phyloP scores from a whole-genome alignment of 75 land plant species.

The Azolla pinnata region DNA sequence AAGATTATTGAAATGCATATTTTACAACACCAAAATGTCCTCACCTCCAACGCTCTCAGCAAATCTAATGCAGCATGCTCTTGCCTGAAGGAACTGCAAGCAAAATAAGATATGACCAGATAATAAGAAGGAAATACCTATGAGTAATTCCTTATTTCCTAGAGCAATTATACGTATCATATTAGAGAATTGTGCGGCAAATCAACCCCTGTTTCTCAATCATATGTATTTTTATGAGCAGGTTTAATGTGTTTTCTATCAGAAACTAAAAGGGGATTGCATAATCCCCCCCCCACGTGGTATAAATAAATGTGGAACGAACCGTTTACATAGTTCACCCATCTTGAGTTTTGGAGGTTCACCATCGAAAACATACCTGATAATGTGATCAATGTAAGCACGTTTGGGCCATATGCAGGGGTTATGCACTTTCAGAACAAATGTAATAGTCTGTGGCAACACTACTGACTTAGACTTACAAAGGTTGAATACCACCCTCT shows the following conservation, averaged over 20 bases:
- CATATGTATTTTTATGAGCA: too few species aligned
- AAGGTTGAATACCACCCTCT: slow-evolving; percentile 25
- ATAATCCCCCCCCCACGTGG: too few species aligned
- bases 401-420: slow-evolving; percentile 32
- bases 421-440: not conserved
- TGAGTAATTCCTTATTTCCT: not conserved
- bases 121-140: not conserved
- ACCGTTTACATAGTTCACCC: slow-evolving; percentile 83
- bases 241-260: too few species aligned
- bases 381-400: slow-evolving; percentile 73
- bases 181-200: too few species aligned
- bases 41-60: slow-evolving; percentile 66
- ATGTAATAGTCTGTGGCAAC: too few species aligned
- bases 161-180: too few species aligned
- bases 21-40: not conserved
- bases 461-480: too few species aligned
- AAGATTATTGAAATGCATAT: not conserved
- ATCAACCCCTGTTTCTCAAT: too few species aligned
- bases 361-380: slow-evolving; percentile 96
- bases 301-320: too few species aligned
- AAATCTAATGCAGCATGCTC: slow-evolving; percentile 80
- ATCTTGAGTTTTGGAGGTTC: slow-evolving; percentile 90
- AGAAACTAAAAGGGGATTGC: too few species aligned
- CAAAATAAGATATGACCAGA: not conserved
- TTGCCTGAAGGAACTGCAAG: slow-evolving; percentile 53